A percentile compares a stretch with the other conserved stretches of the same genome.
These are phyloP conservation scores for Pseudocercospora cruenta DNA, from an alignment of 2,329 filamentous ascomycete species.

Conservation along the genomic window DNA sequence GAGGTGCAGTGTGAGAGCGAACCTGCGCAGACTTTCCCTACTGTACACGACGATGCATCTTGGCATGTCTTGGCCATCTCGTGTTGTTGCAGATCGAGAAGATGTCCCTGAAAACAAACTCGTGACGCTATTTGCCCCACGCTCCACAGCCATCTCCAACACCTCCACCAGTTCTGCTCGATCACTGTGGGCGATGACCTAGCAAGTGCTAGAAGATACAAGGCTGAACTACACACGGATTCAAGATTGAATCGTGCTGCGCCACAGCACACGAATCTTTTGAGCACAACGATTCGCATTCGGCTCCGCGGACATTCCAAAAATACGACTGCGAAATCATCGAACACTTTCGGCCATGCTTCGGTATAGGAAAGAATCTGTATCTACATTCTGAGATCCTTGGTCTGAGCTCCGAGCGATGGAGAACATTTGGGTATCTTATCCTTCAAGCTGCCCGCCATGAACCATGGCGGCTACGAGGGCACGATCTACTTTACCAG, in stretches of 20 bases:
- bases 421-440: too few relatives aligned
- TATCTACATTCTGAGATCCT: too few relatives aligned
- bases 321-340: too few relatives aligned
- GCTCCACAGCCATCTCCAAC: not conserved
- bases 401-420: too few relatives aligned
- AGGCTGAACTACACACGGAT: not conserved
- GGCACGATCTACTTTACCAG: too few relatives aligned
- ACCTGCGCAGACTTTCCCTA: not conserved
- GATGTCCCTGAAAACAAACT: not conserved
- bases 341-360: too few relatives aligned
- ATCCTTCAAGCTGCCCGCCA: too few relatives aligned
- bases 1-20: not conserved
- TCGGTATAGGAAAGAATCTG: too few relatives aligned
- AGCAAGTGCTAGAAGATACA: not conserved
- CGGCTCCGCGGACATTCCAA: too few relatives aligned
- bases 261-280: not conserved
- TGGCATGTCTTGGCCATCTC: not conserved
- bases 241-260: not conserved
- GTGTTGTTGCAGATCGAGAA: not conserved
- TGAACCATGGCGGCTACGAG: too few relatives aligned
- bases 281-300: too few relatives aligned
- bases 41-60: not conserved
- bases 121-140: not conserved
- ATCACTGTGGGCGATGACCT: not conserved
- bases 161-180: not conserved